A percentile compares a stretch with the other conserved stretches of the same genome.
phyloP scores from a whole-genome alignment of 495 filamentous ascomycete species.

The Aspergillus nidulans region DNA sequence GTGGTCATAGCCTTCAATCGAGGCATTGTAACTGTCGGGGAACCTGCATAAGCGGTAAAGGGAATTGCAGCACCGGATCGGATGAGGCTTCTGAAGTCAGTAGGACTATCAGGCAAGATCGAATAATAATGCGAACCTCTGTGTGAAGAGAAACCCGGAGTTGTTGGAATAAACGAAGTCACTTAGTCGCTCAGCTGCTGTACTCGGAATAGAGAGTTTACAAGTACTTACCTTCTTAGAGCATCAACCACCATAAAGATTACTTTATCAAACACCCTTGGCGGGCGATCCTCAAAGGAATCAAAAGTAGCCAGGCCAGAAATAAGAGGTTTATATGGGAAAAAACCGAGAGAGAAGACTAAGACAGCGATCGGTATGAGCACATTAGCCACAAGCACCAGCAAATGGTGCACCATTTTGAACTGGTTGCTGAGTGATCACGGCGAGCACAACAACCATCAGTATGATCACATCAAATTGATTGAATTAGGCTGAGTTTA shows the following conservation, averaged over 20 bases:
- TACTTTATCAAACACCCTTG: constrained; percentile 76
- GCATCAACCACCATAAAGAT: constrained; percentile 99
- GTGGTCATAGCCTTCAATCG: constrained; percentile 96
- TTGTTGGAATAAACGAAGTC: constrained; percentile 86
- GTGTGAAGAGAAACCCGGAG: constrained; percentile 85
- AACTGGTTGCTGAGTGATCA: background rate
- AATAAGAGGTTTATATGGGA: constrained; percentile 93
- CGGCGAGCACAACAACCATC: background rate
- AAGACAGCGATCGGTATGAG: constrained; percentile 74
- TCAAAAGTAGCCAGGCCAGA: constrained; percentile 72
- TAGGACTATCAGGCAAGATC: background rate
- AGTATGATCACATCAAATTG: background rate
- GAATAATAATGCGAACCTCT: constrained; percentile 57
- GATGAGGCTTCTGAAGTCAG: constrained; percentile 63
- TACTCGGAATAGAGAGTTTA: background rate
- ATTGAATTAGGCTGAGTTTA: background rate
- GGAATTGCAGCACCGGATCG: constrained; percentile 75
- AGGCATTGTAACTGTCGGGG: constrained; percentile 98
- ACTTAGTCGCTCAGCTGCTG: constrained; percentile 42
- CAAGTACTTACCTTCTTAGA: constrained; percentile 64
- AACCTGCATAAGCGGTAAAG: constrained; percentile 92
- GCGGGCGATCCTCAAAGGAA: constrained; percentile 34
- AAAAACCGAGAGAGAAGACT: constrained; percentile 88
- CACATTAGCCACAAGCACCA: constrained; percentile 55
- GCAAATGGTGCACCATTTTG: constrained; percentile 19